These are phyloP conservation scores for Macrolepiota dolichaula DNA, from an alignment of 768 basidiomycete genomes.

Conservation along the genomic window DNA sequence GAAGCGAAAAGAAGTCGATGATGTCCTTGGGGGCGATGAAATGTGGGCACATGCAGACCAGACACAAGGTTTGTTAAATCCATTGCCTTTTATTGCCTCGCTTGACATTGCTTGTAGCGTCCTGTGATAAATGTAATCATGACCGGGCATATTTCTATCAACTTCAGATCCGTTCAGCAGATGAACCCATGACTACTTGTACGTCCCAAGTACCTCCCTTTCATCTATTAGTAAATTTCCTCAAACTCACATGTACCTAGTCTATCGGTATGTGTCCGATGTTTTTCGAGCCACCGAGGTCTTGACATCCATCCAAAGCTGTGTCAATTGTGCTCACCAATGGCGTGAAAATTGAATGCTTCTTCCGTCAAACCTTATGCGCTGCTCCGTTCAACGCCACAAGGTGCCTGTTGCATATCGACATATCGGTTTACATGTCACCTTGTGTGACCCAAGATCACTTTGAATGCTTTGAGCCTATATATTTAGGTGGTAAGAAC, in stretches of 20 bases:
- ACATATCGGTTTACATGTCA: not conserved
- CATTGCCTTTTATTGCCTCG: not conserved
- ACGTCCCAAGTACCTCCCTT: too few relatives aligned
- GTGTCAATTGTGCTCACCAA: conserved; percentile 58
- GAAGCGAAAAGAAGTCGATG: conserved; percentile 89
- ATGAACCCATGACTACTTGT: conserved; percentile 86
- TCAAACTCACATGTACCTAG: conserved; percentile 25
- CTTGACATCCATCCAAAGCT: conserved; percentile 34
- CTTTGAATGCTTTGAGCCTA: not conserved
- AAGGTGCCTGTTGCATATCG: not conserved
- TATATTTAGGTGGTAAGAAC: not conserved
- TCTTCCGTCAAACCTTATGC: not conserved
- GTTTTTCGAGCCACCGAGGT: conserved; percentile 1
- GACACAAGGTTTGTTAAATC: conserved; percentile 53
- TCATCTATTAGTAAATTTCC: not conserved
- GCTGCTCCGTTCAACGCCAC: not conserved
- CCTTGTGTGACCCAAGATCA: not conserved
- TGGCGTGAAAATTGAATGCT: conserved; percentile 61
- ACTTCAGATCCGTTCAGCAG: conserved; percentile 91
- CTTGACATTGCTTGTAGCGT: conserved; percentile 30
- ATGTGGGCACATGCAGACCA: conserved; percentile 94
- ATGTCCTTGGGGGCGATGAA: conserved; percentile 92
- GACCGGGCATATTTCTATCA: conserved; percentile 91
- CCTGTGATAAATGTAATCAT: conserved; percentile 79
- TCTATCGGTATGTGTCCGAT: conserved; percentile 50